Conservation (phyloP, 768 basidiomycete species). For the Tylopilus sp. region DNA sequence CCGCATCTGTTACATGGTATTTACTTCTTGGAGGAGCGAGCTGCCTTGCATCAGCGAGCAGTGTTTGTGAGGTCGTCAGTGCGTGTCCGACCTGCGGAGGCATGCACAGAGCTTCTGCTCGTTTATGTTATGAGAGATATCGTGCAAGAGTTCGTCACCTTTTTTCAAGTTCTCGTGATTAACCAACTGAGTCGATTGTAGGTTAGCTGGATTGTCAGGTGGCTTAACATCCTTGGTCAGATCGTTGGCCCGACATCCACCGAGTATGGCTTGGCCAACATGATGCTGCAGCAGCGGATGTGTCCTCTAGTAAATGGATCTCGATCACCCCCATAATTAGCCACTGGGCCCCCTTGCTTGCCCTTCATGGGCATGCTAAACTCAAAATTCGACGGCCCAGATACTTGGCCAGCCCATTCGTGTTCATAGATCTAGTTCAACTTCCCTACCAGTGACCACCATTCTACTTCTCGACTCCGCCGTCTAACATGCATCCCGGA, state of each 20-base stretch:
- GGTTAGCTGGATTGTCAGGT: conserved; percentile 31
- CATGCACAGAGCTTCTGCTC: conserved; percentile 74
- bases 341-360: conserved; percentile 38
- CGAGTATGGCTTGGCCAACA: conserved; percentile 35
- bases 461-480: conserved; percentile 43
- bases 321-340: conserved; percentile 38
- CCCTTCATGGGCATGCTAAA: conserved; percentile 43
- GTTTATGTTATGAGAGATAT: conserved; percentile 59
- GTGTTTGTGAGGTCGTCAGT: conserved; percentile 31
- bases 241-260: conserved; percentile 31
- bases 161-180: neutral
- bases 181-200: neutral
- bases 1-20: conserved; percentile 36
- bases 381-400: conserved; percentile 37
- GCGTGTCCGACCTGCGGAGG: conserved; percentile 32
- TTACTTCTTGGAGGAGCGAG: conserved; percentile 30
- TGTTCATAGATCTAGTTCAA: conserved; percentile 46
- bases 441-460: conserved; percentile 41
- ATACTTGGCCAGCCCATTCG: conserved; percentile 33
- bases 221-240: conserved; percentile 33
- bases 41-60: conserved; percentile 29
- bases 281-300: conserved; percentile 29
- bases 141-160: conserved; percentile 52
- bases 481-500: conserved; percentile 54
- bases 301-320: conserved; percentile 30